phyloP scores from a whole-genome alignment of 768 basidiomycete genomes.

The Amanita pseudoporphyria region DNA sequence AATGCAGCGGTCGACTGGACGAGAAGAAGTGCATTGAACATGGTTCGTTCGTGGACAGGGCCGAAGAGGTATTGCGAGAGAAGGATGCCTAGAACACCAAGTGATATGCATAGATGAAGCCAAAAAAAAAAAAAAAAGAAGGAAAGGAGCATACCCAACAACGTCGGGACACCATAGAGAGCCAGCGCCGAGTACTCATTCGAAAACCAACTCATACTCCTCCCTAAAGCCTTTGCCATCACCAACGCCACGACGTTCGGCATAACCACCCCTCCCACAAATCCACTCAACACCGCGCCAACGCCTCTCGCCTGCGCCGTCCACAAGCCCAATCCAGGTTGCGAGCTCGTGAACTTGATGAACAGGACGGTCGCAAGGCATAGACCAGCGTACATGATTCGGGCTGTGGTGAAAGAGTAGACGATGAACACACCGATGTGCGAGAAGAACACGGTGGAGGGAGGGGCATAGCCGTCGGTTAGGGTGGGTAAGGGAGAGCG shows the following conservation, averaged over 20 bases:
- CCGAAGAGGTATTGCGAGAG: constrained; percentile 50
- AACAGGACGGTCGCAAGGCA: constrained; percentile 37
- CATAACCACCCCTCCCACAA: constrained; percentile 47
- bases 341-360: constrained; percentile 19
- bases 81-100: constrained; percentile 58
- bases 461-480: constrained; percentile 37
- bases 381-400: constrained; percentile 46
- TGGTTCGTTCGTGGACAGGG: constrained; percentile 45
- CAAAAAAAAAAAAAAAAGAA: constrained; percentile 1
- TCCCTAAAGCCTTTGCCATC: constrained; percentile 52
- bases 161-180: constrained; percentile 67
- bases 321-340: constrained; percentile 19
- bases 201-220: constrained; percentile 81
- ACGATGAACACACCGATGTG: constrained; percentile 59
- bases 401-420: constrained; percentile 68
- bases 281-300: constrained; percentile 38
- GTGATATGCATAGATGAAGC: no score
- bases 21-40: constrained; percentile 54
- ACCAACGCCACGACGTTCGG: constrained; percentile 67
- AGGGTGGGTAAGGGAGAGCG: constrained; percentile 62
- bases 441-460: constrained; percentile 71
- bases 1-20: constrained; percentile 48
- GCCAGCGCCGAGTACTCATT: constrained; percentile 53
- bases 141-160: constrained; percentile 45
- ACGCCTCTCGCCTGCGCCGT: constrained; percentile 32